phyloP scores from a whole-genome alignment of 2,329 filamentous ascomycete genomes.

The Claviceps spartinae region DNA sequence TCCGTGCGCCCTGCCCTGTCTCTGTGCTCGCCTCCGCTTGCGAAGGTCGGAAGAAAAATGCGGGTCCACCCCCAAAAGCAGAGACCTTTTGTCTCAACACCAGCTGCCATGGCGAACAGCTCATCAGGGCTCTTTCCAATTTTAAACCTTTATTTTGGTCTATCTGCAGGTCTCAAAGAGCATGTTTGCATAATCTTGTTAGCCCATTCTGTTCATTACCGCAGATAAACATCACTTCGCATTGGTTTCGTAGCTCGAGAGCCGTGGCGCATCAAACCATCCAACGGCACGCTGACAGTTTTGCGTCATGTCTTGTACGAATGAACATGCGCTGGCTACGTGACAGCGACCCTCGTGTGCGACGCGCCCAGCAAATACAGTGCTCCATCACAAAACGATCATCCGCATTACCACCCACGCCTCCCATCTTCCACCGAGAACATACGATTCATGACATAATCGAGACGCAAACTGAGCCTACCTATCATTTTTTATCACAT shows the following conservation, averaged over 20 bases:
- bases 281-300: no score
- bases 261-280: no score
- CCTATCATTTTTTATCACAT: no score
- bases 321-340: background rate
- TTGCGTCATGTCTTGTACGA: no score
- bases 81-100: background rate
- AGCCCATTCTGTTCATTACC: no score
- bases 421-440: no score
- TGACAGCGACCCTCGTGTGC: background rate
- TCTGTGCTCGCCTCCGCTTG: background rate
- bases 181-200: no score
- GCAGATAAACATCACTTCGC: no score
- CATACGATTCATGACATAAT: no score
- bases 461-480: no score
- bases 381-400: background rate
- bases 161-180: background rate
- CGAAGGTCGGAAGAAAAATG: constrained; percentile 6
- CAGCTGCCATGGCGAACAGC: background rate
- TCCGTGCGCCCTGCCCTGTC: constrained; percentile 6
- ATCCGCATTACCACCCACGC: background rate
- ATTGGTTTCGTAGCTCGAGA: no score
- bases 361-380: background rate
- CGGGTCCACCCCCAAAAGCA: background rate
- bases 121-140: background rate
- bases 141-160: background rate